These are phyloP conservation scores for Gymnopilus junonius DNA, from an alignment of 768 basidiomycete genomes.

Conservation along the genomic window DNA sequence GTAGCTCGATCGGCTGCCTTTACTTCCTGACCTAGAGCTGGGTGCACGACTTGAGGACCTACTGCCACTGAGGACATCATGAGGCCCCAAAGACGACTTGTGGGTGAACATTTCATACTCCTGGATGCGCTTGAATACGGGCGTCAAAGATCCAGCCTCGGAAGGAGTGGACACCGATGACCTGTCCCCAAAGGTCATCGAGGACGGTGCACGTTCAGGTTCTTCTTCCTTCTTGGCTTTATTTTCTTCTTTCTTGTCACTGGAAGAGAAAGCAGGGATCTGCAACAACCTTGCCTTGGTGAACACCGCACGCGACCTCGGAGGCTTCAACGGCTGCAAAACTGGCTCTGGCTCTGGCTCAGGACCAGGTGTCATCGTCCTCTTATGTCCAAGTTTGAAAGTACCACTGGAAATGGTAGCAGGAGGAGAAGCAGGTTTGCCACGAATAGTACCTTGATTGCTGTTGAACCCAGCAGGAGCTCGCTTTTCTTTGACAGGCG, in stretches of 20 bases:
- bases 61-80: background rate
- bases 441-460: background rate
- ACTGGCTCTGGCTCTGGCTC: constrained; percentile 60
- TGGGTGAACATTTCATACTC: constrained; percentile 8
- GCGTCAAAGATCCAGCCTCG: constrained; percentile 27
- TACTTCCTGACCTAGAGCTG: constrained; percentile 3
- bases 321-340: constrained; percentile 62
- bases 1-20: constrained; percentile 24
- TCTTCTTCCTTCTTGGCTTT: background rate
- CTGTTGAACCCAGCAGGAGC: constrained; percentile 1
- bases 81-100: constrained; percentile 3
- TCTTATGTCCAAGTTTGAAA: constrained; percentile 50
- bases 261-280: constrained; percentile 23
- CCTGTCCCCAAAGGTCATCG: constrained; percentile 36
- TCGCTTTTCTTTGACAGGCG: constrained; percentile 29
- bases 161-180: constrained; percentile 30
- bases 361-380: constrained; percentile 61
- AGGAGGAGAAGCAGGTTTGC: constrained; percentile 2
- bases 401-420: constrained; percentile 1
- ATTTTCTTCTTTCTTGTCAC: constrained; percentile 26
- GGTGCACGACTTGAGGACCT: constrained; percentile 2
- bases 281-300: constrained; percentile 16
- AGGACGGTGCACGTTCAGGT: constrained; percentile 41
- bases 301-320: constrained; percentile 34
- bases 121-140: constrained; percentile 40